phyloP scores from a whole-genome alignment of 805 yeast species.

The Candida caryicola region DNA sequence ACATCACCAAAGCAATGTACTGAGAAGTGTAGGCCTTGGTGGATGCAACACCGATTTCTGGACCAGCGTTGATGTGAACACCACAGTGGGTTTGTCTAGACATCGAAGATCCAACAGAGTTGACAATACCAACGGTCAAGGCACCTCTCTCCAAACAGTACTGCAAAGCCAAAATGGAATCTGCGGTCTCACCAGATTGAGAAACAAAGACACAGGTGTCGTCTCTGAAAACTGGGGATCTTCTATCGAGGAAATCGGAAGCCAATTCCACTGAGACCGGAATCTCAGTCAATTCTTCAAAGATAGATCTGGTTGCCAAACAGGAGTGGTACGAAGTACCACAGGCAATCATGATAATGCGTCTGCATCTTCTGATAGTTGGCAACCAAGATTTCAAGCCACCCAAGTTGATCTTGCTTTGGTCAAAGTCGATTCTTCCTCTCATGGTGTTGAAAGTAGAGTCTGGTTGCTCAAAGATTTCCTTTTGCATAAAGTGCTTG shows the following conservation, averaged over 20 bases:
- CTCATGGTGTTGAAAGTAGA: constrained; percentile 98
- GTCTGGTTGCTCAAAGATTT: constrained; percentile 97
- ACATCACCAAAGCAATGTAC: constrained; percentile 93
- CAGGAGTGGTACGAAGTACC: constrained; percentile 99
- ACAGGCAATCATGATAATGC: constrained; percentile 97
- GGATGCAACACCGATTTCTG: constrained; percentile 98
- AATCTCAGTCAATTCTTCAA: constrained; percentile 93
- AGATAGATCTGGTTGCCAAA: constrained; percentile 91
- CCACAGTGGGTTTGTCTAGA: constrained; percentile 98
- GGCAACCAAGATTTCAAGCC: constrained; percentile 84
- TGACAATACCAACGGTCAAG: constrained; percentile 94
- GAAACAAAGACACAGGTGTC: constrained; percentile 97
- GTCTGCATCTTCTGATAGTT: constrained; percentile 88
- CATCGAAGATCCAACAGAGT: constrained; percentile 94
- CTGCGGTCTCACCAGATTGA: constrained; percentile 99
- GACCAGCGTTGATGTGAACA: constrained; percentile 99
- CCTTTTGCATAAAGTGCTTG: constrained; percentile 97
- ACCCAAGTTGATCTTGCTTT: constrained; percentile 74
- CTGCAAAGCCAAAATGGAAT: constrained; percentile 89
- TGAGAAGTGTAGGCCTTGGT: constrained; percentile 99
- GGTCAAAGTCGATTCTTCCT: constrained; percentile 94
- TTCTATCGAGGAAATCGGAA: constrained; percentile 91
- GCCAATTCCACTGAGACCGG: constrained; percentile 93
- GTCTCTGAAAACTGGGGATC: constrained; percentile 96
- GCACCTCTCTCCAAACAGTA: constrained; percentile 98